These are phyloP conservation scores for Penicillium cinerascens DNA, from an alignment of 495 filamentous ascomycete species.

Conservation along the genomic window DNA sequence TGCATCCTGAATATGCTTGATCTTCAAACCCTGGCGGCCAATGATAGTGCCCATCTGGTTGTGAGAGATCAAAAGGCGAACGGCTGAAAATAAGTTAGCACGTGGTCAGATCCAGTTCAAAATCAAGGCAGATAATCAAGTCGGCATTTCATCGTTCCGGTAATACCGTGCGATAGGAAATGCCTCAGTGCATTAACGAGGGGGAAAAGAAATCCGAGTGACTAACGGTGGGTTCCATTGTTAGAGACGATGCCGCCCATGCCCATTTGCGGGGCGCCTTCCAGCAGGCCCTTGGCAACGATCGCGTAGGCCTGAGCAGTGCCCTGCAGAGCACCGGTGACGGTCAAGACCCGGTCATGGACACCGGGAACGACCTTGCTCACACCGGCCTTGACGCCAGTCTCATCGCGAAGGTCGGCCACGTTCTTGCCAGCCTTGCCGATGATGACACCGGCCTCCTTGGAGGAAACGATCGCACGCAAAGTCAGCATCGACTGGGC, in stretches of 20 bases:
- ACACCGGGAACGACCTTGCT: constrained; percentile 98
- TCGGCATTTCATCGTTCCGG: not conserved
- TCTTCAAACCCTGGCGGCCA: constrained; percentile 91
- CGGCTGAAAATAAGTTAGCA: constrained; percentile 57
- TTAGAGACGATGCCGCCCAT: constrained; percentile 84
- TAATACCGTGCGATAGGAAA: not conserved
- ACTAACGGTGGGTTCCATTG: constrained; percentile 93
- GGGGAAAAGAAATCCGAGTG: not conserved
- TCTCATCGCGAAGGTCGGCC: constrained; percentile 93
- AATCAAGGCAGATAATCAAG: not conserved
- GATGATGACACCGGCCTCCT: constrained; percentile 97
- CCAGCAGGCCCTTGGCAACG: constrained; percentile 84
- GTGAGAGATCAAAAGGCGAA: constrained; percentile 96
- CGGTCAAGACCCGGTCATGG: constrained; percentile 92
- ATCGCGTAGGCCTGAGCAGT: constrained; percentile 89
- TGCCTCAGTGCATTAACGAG: not conserved
- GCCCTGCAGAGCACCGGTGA: constrained; percentile 80
- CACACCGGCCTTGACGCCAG: constrained; percentile 94
- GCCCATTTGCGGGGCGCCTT: constrained; percentile 89
- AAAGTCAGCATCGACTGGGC: constrained; percentile 85
- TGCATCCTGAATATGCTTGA: constrained; percentile 97
- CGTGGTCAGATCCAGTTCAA: not conserved
- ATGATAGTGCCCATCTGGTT: constrained; percentile 99
- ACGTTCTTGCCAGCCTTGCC: constrained; percentile 98
- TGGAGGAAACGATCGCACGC: constrained; percentile 95